phyloP scores from a whole-genome alignment of 2,329 filamentous ascomycete genomes.

The Amylocarpus encephaloides region DNA sequence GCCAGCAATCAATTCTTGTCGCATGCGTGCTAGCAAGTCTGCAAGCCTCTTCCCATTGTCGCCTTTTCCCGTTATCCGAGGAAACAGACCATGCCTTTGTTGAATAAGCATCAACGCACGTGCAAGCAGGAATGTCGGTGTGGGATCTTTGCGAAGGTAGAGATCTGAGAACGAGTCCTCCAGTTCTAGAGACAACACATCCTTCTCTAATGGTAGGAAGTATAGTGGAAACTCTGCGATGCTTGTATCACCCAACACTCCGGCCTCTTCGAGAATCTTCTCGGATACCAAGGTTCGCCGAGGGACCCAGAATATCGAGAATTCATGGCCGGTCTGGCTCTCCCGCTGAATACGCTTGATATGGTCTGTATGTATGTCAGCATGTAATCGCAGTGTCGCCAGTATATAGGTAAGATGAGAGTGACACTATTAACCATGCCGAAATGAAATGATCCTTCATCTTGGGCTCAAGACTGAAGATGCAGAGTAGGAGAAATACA shows the following conservation, averaged over 20 bases:
- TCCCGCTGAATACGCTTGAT: constrained; percentile 85
- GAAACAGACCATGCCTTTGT: constrained; percentile 85
- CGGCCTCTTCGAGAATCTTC: constrained; percentile 84
- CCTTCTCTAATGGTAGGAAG: constrained; percentile 87
- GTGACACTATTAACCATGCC: constrained; percentile 39
- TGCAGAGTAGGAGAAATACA: constrained; percentile 43
- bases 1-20: constrained; percentile 77
- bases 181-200: constrained; percentile 85
- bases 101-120: constrained; percentile 93
- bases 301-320: constrained; percentile 94
- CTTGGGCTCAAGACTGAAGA: constrained; percentile 52
- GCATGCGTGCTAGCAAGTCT: constrained; percentile 83
- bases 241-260: constrained; percentile 86
- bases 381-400: constrained; percentile 47
- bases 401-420: constrained; percentile 29
- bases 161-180: constrained; percentile 82
- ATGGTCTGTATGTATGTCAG: constrained; percentile 66
- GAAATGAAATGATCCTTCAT: constrained; percentile 32
- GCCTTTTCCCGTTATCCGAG: constrained; percentile 89
- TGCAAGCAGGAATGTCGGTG: constrained; percentile 80
- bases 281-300: constrained; percentile 87
- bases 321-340: constrained; percentile 87
- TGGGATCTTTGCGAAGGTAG: constrained; percentile 85
- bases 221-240: constrained; percentile 81
- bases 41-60: constrained; percentile 87